Base-by-base conservation (phyloP, 1,284 basidiomycete species). In the Sporisorium graminicola region DNA sequence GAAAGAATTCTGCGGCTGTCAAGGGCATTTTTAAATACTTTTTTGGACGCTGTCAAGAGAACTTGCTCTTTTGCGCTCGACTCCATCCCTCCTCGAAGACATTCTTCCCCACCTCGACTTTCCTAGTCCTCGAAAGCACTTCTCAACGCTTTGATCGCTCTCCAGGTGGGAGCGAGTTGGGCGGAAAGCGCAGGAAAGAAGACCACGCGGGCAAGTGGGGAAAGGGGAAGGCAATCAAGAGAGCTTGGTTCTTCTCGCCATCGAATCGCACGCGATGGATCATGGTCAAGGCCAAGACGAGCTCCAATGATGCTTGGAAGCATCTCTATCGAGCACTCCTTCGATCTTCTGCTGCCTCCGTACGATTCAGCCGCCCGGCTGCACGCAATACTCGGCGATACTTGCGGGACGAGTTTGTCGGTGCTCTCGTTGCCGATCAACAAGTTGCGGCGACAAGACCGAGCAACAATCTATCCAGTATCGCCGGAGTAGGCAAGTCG, bases 331-430 rank as follows among this genome's bases (percentile, higher is more conserved):
- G 74, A 20, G 58, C 69, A 0, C 43, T 76, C 16, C 56, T 76
- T 4, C 61, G 74, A 27, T 61, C 60, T 2, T 68, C 65, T 2
- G 40, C 51, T 8, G 60, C 69, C 7, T 58, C 77, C 3, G 78
- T 78, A 26, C 74, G 71, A 18, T 80, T 78, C 65, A 59, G 43
- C 2, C 57, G 66, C 7, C 78, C 76, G 3, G 77, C 78, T 8
- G 52, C 78, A 13, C 65, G 62, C 6, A 80, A 80, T 51, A 74
- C 78, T 27, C 55, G 69, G 31, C 67, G 78, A 3, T 71, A 76
- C 35, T 50, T 78, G 10, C 59, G 71, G 3, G 72, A 75, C 52
- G 78, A 80, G 5, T 65, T 63, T 22, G 59, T 46, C 37, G 20
- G 37, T 20, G 53, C 68, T 5, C 18, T 61, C 29, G 2, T 49